Evolutionary conservation across 2,329 filamentous ascomycete species (phyloP), one percentile per base, ranked within the genome.

Genomic region (Nigrospora oryzae): DNA sequence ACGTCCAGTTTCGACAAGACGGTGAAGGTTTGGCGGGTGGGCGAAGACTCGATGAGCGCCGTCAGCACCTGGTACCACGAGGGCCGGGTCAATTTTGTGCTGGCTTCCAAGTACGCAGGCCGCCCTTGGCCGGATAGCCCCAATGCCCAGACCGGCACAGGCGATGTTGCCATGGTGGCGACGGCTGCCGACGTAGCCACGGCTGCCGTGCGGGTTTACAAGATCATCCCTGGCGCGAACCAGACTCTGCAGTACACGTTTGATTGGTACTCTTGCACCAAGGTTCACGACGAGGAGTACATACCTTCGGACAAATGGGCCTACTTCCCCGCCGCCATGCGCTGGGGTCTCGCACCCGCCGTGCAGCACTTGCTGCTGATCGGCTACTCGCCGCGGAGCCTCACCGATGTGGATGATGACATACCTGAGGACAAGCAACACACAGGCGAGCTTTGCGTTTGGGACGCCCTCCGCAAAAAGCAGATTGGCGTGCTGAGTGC

Each of bases 1-100:
- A 83, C 79, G 0, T 77, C 76, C 0, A 77, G 78, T 50, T 84
- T 81, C 49, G 80, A 84, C 52, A 66, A 68, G 23, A 79, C 74
- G 0, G 79, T 82, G 45, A 82, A 81, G 47, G 62, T 75, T 2
- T 84, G 80, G 80, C 66, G 60, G 23, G 63, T 73, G 1, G 53
- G 65, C 7, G 67, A 66, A 15, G 56, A 56, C 1, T 58, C 60
- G 2, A 77, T 81, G 72, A 55, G 57, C 0, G 54, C 61, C 3
- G 42, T 65, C 2, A 71, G 67, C 17, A 79, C 73, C 0, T 83
- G 80, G 79, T 49, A 57, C 4, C 79, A 83, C 51, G 58, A 63
- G 0, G 77, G 74, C 11, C 76, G 74, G 32, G 79, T 83, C 44
- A 82, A 84, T 54, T 83, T 83, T 46, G 79, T 83, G 1, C 66